These are phyloP conservation scores for Fomitopsis palustris DNA, from an alignment of 1,284 basidiomycete species.

Conservation along the genomic window DNA sequence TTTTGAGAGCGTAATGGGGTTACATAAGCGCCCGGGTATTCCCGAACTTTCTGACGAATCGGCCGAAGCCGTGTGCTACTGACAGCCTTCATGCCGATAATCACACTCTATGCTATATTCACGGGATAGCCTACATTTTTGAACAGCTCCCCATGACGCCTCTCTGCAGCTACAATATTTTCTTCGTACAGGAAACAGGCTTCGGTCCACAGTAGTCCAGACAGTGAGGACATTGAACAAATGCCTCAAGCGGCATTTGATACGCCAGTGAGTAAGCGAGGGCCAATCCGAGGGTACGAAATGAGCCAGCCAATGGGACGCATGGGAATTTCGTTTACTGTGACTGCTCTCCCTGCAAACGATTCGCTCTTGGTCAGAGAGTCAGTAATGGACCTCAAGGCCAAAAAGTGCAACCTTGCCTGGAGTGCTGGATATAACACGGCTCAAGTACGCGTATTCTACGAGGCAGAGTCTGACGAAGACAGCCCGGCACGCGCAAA, in stretches of 20 bases:
- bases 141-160: no score
- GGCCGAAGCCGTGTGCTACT: not conserved
- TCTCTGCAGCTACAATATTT: no score
- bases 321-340: not conserved
- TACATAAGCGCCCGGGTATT: slow-evolving; percentile 18
- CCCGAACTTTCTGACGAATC: slow-evolving; percentile 6
- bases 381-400: no score
- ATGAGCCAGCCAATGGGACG: not conserved
- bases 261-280: not conserved
- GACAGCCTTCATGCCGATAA: not conserved
- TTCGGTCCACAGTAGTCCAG: no score
- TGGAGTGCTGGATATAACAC: not conserved
- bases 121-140: not conserved
- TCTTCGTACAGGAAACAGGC: no score
- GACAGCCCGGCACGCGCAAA: no score
- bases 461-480: no score
- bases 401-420: not conserved
- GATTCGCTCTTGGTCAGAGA: not conserved
- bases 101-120: not conserved
- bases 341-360: not conserved
- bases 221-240: no score
- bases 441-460: not conserved
- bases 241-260: not conserved
- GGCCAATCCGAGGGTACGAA: not conserved
- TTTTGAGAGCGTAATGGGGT: slow-evolving; percentile 22